phyloP scores from a whole-genome alignment of 106 monocot species.

The Triglochin maritima region DNA sequence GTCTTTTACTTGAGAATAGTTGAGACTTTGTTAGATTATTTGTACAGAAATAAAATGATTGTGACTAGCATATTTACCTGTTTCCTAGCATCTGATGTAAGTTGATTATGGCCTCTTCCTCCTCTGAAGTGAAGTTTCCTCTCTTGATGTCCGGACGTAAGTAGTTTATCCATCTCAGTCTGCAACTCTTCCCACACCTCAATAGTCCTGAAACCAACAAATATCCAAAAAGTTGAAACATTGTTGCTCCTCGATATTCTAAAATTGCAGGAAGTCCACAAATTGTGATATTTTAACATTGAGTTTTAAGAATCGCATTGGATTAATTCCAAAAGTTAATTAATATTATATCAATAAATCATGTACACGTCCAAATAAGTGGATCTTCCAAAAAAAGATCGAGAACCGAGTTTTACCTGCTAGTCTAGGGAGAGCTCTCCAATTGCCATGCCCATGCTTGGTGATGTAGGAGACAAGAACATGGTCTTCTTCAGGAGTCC shows the following conservation, averaged over 20 bases:
- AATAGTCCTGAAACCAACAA: slow-evolving; percentile 10
- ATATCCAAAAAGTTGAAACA: background rate
- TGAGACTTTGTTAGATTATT: background rate
- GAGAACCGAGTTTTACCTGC: slow-evolving; percentile 1
- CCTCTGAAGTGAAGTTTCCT: slow-evolving; percentile 11
- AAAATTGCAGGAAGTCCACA: no score
- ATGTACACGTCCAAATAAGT: background rate
- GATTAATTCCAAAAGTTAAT: no score
- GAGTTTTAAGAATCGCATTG: no score
- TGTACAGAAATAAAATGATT: no score
- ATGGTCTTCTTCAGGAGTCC: slow-evolving; percentile 4
- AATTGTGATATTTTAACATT: no score
- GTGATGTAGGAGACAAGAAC: slow-evolving; percentile 1
- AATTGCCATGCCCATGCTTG: slow-evolving; percentile 7
- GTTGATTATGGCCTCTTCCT: slow-evolving; percentile 17
- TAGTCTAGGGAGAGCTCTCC: slow-evolving; percentile 5
- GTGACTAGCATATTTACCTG: background rate
- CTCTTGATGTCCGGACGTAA: slow-evolving; percentile 22
- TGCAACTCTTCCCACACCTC: slow-evolving; percentile 28
- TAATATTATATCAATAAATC: no score
- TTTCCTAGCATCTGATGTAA: slow-evolving; percentile 12
- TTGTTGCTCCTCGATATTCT: no score
- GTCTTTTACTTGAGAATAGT: no score
- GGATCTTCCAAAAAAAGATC: background rate
- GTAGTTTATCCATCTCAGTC: slow-evolving; percentile 23